Conservation (phyloP, 768 basidiomycete genomes). For the Serpula lacrymans region DNA sequence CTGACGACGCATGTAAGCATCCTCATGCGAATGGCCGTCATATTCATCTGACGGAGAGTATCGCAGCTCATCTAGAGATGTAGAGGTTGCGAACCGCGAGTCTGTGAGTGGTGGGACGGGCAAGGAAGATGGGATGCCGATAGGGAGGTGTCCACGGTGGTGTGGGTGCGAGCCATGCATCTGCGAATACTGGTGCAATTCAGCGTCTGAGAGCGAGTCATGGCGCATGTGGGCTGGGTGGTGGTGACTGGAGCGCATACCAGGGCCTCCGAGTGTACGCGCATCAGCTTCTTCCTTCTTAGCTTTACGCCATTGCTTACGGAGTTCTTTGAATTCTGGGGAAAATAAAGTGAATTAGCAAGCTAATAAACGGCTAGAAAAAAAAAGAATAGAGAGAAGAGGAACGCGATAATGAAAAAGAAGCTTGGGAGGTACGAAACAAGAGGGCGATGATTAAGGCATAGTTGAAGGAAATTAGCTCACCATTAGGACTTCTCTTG, state of each 20-base stretch:
- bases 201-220: constrained; percentile 23
- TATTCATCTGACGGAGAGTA: constrained; percentile 9
- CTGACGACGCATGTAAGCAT: constrained; percentile 20
- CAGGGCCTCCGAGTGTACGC: constrained; percentile 25
- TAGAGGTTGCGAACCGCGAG: constrained; percentile 11
- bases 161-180: constrained; percentile 16
- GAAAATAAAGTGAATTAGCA: neutral
- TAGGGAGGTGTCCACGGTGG: constrained; percentile 28
- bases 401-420: constrained; percentile 5
- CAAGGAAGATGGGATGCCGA: constrained; percentile 20
- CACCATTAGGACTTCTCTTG: constrained; percentile 88
- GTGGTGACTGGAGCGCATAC: constrained; percentile 26
- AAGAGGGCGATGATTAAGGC: constrained; percentile 4
- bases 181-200: constrained; percentile 15
- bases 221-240: constrained; percentile 11
- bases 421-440: neutral
- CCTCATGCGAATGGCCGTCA: constrained; percentile 9
- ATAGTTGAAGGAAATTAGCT: constrained; percentile 29
- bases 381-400: constrained; percentile 6
- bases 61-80: constrained; percentile 17
- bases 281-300: constrained; percentile 70
- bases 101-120: too few species aligned
- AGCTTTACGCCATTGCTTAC: constrained; percentile 92
- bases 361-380: constrained; percentile 1
- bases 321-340: constrained; percentile 97